A percentile compares a stretch with the other conserved stretches of the same genome.
Conservation (phyloP, 2,329 filamentous ascomycete species). For the Diplodia mutila region DNA sequence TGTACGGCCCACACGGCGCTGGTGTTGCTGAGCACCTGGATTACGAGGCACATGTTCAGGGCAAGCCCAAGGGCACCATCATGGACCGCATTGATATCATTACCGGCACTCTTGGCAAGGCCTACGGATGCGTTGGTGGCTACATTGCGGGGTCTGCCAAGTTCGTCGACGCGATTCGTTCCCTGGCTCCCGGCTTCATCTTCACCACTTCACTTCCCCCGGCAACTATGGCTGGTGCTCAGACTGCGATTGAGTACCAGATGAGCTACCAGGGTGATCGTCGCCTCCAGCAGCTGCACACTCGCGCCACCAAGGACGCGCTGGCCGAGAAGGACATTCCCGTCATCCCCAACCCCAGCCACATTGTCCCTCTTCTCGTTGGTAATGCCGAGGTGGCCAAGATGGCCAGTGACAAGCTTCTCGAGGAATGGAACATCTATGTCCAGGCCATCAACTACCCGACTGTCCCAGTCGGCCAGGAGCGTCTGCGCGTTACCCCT, state of each 20-base stretch:
- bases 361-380: slow-evolving; percentile 92
- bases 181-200: slow-evolving; percentile 95
- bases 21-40: slow-evolving; percentile 98
- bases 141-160: slow-evolving; percentile 91
- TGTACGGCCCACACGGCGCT: slow-evolving; percentile 95
- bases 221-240: slow-evolving; percentile 93
- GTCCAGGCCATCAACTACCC: slow-evolving; percentile 99
- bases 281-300: slow-evolving; percentile 92
- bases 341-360: slow-evolving; percentile 95
- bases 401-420: slow-evolving; percentile 86
- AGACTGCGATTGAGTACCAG: slow-evolving; percentile 92
- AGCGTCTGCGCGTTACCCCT: slow-evolving; percentile 92
- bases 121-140: slow-evolving; percentile 95
- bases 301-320: slow-evolving; percentile 87
- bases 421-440: slow-evolving; percentile 90
- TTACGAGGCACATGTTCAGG: slow-evolving; percentile 80
- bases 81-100: slow-evolving; percentile 98
- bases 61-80: slow-evolving; percentile 76
- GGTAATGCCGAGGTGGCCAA: slow-evolving; percentile 93
- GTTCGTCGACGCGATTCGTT: slow-evolving; percentile 90
- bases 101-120: slow-evolving; percentile 94
- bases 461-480: slow-evolving; percentile 96
- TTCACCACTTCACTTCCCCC: slow-evolving; percentile 97
- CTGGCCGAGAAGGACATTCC: slow-evolving; percentile 82
- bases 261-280: slow-evolving; percentile 83